Base-by-base conservation (phyloP, 1,139 yeast genomes). In the Lodderomyces oxycetoniae region DNA sequence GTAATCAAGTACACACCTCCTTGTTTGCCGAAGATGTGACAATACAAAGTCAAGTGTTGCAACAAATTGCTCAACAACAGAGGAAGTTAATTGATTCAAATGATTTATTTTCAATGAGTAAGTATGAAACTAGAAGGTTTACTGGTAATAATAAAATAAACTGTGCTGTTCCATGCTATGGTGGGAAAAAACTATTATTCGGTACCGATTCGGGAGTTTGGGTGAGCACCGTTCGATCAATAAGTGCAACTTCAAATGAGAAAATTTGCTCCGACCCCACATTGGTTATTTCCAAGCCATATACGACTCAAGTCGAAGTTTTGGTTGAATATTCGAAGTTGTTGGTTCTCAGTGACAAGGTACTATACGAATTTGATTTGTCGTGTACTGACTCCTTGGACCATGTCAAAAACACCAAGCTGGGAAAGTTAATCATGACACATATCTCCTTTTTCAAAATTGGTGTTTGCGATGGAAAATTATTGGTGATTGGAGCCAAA, bases 121-220 rank as follows among this genome's bases (percentile, higher is more conserved):
- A 85, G 44, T 74, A 74, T 45, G 88, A 78, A 57, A 86, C 83
- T 28, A 72, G 78, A 48, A 77, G 80, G 50, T 89, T 89, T 57
- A 64, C 67, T 31, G 79, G 81, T 17, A 85, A 86, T 52, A 67
- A 67, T 42, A 77, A 82, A 44, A 87, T 91, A 46, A 88, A 86
- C 51, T 88, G 97, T 64, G 93, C 91, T 19, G 89, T 86, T 24
- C 95, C 96, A 21, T 82, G 89, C 55, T 95, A 91, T 52, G 96
- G 96, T 37, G 97, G 98, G 16, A 76, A 95, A 44, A 86, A 89
- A 56, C 62, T 89, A 45, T 59, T 91, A 31, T 89, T 86, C 50
- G 97, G 97, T 32, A 88, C 97, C 0, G 95, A 88, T 53, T 74
- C 81, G 3, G 98, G 98, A 7, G 79, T 91, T 5, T 93, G 85